Percentiles rank a stretch among this genome's conserved stretches.
phyloP scores from a whole-genome alignment of 768 basidiomycete genomes.

The Asterophora lycoperdoides region DNA sequence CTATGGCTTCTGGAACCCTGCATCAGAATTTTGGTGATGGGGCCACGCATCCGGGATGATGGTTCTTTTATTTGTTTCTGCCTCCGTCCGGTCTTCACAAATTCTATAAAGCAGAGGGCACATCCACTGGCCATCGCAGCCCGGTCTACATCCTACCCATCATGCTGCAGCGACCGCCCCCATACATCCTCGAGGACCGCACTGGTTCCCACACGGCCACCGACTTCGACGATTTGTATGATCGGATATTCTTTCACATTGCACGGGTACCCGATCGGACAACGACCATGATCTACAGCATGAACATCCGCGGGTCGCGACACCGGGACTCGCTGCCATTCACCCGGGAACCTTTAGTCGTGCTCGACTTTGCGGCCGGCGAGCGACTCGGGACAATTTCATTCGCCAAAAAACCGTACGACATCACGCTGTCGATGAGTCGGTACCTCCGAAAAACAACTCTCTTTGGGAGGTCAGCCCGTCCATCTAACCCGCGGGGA shows the following conservation, averaged over 20 bases:
- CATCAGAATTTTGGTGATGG: constrained; percentile 3
- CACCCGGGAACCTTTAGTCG: constrained; percentile 47
- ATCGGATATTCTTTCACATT: constrained; percentile 67
- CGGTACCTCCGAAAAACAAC: constrained; percentile 61
- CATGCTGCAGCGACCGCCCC: neutral
- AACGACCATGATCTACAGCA: constrained; percentile 57
- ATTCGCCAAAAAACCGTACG: constrained; percentile 41
- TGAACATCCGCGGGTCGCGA: constrained; percentile 60
- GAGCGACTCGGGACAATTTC: constrained; percentile 57
- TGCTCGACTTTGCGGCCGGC: constrained; percentile 57
- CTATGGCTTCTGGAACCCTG: constrained; percentile 1
- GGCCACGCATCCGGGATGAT: neutral
- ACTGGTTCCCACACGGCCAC: constrained; percentile 30
- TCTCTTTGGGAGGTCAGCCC: constrained; percentile 60
- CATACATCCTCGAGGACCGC: constrained; percentile 5
- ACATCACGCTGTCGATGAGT: constrained; percentile 51
- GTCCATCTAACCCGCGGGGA: too few species aligned
- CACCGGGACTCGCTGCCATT: constrained; percentile 52
- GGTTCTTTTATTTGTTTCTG: constrained; percentile 6
- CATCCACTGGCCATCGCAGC: neutral
- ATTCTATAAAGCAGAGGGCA: neutral
- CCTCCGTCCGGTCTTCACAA: neutral
- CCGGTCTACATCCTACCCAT: neutral
- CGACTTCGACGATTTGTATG: constrained; percentile 78
- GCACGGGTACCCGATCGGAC: constrained; percentile 41